These are phyloP conservation scores for Penicillium olsonii DNA, from an alignment of 2,329 filamentous ascomycete genomes.

Conservation along the genomic window DNA sequence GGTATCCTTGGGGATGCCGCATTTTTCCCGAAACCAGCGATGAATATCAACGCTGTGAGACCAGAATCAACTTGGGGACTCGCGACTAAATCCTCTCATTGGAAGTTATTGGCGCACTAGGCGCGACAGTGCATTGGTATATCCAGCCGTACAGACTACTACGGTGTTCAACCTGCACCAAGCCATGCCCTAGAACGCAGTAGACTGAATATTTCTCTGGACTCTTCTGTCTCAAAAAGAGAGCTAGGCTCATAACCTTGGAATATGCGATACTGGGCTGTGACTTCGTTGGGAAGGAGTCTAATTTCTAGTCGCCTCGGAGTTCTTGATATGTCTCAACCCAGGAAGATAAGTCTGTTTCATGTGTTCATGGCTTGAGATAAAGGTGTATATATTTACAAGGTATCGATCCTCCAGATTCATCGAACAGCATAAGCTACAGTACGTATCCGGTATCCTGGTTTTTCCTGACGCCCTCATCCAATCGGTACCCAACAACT, in stretches of 20 bases:
- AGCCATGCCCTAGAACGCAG: slow-evolving; percentile 6
- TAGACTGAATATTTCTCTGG: not conserved
- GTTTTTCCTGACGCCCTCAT: slow-evolving; percentile 5
- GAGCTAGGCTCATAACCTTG: too few relatives aligned
- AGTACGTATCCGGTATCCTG: slow-evolving; percentile 5
- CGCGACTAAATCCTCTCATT: not conserved
- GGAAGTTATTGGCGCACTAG: slow-evolving; percentile 11
- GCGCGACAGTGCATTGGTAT: slow-evolving; percentile 17
- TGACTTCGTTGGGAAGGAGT: not conserved
- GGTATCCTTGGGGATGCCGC: not conserved
- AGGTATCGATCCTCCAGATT: not conserved
- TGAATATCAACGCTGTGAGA: slow-evolving; percentile 14
- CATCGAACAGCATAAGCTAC: not conserved
- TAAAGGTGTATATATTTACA: not conserved
- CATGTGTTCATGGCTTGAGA: too few relatives aligned
- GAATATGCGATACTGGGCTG: not conserved
- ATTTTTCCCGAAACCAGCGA: slow-evolving; percentile 13
- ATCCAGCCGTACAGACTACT: not conserved
- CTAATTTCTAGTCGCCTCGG: not conserved
- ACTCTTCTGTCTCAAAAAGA: not conserved
- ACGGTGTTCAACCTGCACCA: slow-evolving; percentile 7
- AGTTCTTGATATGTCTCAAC: not conserved
- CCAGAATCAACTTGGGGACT: not conserved
- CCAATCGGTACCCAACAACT: slow-evolving; percentile 6
- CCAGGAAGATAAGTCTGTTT: not conserved